These are phyloP conservation scores for Pleoardoris graminearum DNA, from an alignment of 2,329 filamentous ascomycete species.

Conservation along the genomic window DNA sequence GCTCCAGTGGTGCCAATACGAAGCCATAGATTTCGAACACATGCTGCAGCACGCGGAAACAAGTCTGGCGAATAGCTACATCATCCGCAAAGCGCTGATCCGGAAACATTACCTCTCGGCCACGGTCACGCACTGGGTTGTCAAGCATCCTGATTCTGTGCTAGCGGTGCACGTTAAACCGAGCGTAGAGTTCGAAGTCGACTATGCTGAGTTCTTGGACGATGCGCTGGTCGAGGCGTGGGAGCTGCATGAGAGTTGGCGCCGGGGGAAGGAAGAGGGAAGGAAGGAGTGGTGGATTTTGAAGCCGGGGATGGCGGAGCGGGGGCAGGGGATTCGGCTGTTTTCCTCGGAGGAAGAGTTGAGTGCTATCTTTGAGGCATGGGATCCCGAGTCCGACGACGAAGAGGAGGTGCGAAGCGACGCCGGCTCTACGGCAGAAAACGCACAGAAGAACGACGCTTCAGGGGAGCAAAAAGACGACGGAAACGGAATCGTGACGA, in stretches of 20 bases:
- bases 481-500: slow-evolving; percentile 69
- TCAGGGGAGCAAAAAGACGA: slow-evolving; percentile 41
- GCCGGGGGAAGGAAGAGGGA: slow-evolving; percentile 51
- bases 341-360: slow-evolving; percentile 85
- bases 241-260: slow-evolving; percentile 79
- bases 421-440: slow-evolving; percentile 21
- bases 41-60: slow-evolving; percentile 64
- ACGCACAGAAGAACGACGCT: slow-evolving; percentile 30
- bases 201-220: slow-evolving; percentile 95
- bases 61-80: slow-evolving; percentile 81
- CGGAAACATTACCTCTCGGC: slow-evolving; percentile 90
- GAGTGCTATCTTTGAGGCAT: slow-evolving; percentile 85
- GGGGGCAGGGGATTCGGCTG: slow-evolving; percentile 87
- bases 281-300: slow-evolving; percentile 90
- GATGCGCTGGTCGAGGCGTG: slow-evolving; percentile 89
- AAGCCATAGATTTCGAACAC: slow-evolving; percentile 81
- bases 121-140: slow-evolving; percentile 81
- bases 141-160: slow-evolving; percentile 75
- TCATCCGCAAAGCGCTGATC: slow-evolving; percentile 95
- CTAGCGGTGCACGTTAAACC: slow-evolving; percentile 73
- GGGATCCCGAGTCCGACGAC: slow-evolving; percentile 76
- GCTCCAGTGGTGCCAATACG: slow-evolving; percentile 84
- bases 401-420: slow-evolving; percentile 52
- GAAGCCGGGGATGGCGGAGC: slow-evolving; percentile 96
- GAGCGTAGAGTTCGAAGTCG: slow-evolving; percentile 86